Conservation (phyloP, 2,329 filamentous ascomycete genomes). For the Sclerotiophoma versabilis region DNA sequence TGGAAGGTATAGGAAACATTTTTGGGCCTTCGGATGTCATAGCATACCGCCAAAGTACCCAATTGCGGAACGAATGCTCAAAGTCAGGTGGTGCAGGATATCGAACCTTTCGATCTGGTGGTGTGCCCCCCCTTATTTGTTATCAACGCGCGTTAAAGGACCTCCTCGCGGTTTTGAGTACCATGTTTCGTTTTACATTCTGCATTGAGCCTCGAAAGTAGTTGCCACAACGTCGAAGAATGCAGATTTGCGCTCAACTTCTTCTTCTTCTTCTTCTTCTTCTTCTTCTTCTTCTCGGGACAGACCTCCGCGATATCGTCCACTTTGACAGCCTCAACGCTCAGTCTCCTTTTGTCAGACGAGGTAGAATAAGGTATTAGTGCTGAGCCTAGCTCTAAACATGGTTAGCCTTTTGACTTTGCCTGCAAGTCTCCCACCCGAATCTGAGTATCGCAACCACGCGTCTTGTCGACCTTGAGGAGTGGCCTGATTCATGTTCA, state of each 20-base stretch:
- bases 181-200: conserved; percentile 9
- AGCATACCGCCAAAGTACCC: conserved; percentile 23
- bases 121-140: conserved; percentile 14
- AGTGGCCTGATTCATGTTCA: too few relatives aligned
- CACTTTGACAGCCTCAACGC: conserved; percentile 10
- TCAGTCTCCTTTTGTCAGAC: conserved; percentile 5
- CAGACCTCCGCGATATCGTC: conserved; percentile 11
- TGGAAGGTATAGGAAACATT: neutral
- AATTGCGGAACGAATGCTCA: conserved; percentile 18
- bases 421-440: too few relatives aligned
- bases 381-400: too few relatives aligned
- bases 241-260: conserved; percentile 4
- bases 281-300: conserved; percentile 14
- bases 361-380: neutral
- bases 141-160: conserved; percentile 21
- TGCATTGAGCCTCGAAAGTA: conserved; percentile 8
- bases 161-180: conserved; percentile 13
- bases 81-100: conserved; percentile 12
- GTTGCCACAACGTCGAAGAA: conserved; percentile 13
- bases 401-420: too few relatives aligned
- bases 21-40: neutral
- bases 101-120: neutral
- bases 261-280: conserved; percentile 12
- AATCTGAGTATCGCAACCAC: too few relatives aligned
- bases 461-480: too few relatives aligned